Base-by-base conservation (phyloP, 2,329 filamentous ascomycete genomes). In the Tolypocladium amazonense region DNA sequence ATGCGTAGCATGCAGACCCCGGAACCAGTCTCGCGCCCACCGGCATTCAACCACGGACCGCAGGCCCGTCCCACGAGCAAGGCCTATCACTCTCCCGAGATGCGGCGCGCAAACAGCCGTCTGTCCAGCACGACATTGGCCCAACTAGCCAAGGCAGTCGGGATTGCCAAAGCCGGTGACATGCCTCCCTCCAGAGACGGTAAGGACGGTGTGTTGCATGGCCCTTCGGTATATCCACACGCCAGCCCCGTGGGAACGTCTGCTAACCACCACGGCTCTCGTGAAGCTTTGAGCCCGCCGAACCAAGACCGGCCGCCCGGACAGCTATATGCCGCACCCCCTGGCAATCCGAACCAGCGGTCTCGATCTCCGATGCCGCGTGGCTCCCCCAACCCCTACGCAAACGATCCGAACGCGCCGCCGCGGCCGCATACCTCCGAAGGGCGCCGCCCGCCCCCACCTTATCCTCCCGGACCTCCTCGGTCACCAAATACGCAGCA, bases 41-140 rank as follows among this genome's bases (percentile, higher is more conserved):
- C 93, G 3, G 85, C 85, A 14, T 93, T 97, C 71, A 82, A 85
- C 56, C 90, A 96, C 72, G 81, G 82, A 43, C 84, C 92, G 15
- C 85, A 88, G 62, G 82, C 88, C 57, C 82, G 84, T 56, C 92
- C 92, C 6, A 78, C 80, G 1, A 85, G 82, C 61, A 84, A 71
- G 53, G 89, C 89, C 0, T 85, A 89, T 65, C 85, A 90, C 60
- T 87, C 90, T 37, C 84, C 88, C 18, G 90, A 94, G 69, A 79
- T 93, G 67, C 87, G 89, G 63, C 86, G 86, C 64, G 90, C 89
- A 57, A 94, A 91, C 66, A 92, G 88, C 65, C 87, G 91, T 27
- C 86, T 97, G 71, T 96, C 94, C 33, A 83, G 81, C 65, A 86
- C 86, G 1, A 97, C 93, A 0, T 79, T 97, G 54, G 82, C 87